A percentile compares a stretch with the other conserved stretches of the same genome.
Evolutionary conservation across 2,329 filamentous ascomycete genomes (phyloP).

Genomic region (Paecilomyces variotii): DNA sequence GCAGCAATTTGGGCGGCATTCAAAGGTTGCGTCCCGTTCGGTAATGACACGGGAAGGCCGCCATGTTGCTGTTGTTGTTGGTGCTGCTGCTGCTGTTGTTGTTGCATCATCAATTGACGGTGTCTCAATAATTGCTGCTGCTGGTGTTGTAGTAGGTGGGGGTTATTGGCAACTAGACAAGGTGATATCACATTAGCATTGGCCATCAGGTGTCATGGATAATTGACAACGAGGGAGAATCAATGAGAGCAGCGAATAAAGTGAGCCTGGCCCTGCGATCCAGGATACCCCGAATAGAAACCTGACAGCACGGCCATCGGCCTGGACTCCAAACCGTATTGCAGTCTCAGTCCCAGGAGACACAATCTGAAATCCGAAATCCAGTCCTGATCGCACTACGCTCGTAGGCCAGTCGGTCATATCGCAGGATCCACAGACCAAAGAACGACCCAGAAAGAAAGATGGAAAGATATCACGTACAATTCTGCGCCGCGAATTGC

Average conservation of each 20-base stretch:
- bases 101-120: conserved; percentile 23
- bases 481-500: conserved; percentile 31
- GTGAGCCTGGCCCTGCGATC: not conserved
- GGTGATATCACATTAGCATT: conserved; percentile 2
- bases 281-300: not conserved
- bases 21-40: conserved; percentile 33
- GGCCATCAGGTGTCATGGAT: not conserved
- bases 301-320: not conserved
- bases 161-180: conserved; percentile 30
- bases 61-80: conserved; percentile 18
- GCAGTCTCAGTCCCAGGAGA: not conserved
- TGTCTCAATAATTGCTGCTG: conserved; percentile 21
- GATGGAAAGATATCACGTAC: conserved; percentile 21
- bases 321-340: not conserved
- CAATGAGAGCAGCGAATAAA: not conserved
- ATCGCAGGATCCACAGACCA: not conserved
- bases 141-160: conserved; percentile 35
- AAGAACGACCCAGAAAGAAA: conserved; percentile 1
- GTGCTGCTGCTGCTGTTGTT: conserved; percentile 23
- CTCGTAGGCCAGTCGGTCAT: not conserved
- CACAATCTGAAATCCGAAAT: not conserved
- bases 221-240: not conserved
- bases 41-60: conserved; percentile 31
- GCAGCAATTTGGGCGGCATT: conserved; percentile 36
- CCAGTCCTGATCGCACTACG: not conserved